Evolutionary conservation across 2,329 filamentous ascomycete genomes (phyloP).

Genomic region (Eutypa lata): DNA sequence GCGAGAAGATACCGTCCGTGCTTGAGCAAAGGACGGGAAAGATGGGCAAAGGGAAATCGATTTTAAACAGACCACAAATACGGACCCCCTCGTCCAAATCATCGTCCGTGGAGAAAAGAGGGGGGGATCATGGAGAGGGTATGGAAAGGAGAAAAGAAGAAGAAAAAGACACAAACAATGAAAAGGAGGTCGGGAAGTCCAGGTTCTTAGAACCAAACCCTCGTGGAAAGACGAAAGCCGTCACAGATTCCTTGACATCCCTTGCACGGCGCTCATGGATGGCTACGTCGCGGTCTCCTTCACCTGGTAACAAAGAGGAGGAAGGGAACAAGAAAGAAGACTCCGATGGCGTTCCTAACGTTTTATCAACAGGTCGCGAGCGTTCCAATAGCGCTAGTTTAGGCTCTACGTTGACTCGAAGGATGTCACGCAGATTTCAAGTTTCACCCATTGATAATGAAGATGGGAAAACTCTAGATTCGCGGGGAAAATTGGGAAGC

Average conservation of each 20-base stretch:
- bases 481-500: slow-evolving; percentile 27
- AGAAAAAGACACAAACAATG: slow-evolving; percentile 1
- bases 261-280: slow-evolving; percentile 53
- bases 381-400: slow-evolving; percentile 27
- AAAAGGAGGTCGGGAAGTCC: slow-evolving; percentile 8
- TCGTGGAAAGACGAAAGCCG: slow-evolving; percentile 34
- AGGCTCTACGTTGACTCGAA: slow-evolving; percentile 27
- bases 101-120: slow-evolving; percentile 30
- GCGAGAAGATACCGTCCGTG: slow-evolving; percentile 21
- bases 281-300: slow-evolving; percentile 45
- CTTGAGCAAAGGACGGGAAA: slow-evolving; percentile 23
- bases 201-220: slow-evolving; percentile 25
- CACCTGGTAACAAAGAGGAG: slow-evolving; percentile 34
- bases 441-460: slow-evolving; percentile 26
- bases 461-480: slow-evolving; percentile 31
- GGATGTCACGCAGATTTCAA: slow-evolving; percentile 27
- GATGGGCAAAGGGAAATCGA: slow-evolving; percentile 40
- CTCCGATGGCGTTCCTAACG: slow-evolving; percentile 18
- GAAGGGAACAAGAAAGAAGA: slow-evolving; percentile 27
- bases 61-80: slow-evolving; percentile 48
- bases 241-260: slow-evolving; percentile 46
- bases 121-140: slow-evolving; percentile 19
- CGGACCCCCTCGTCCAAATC: slow-evolving; percentile 50
- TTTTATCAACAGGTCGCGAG: slow-evolving; percentile 15
- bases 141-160: slow-evolving; percentile 11